phyloP scores from a whole-genome alignment of 495 filamentous ascomycete genomes.

The Penicillium ucsense region DNA sequence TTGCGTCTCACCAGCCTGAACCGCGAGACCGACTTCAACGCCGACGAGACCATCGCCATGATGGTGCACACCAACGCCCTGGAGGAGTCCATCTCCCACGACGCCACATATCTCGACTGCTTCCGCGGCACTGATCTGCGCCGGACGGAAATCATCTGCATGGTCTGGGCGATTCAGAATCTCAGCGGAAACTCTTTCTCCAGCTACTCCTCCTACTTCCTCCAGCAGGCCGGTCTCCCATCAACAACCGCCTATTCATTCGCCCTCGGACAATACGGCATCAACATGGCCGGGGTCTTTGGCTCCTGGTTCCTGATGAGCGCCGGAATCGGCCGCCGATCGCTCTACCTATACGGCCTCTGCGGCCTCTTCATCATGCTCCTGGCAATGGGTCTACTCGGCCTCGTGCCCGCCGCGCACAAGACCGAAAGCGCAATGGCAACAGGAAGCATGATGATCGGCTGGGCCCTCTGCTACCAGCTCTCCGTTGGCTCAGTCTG shows the following conservation, averaged over 20 bases:
- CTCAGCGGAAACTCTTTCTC: constrained; percentile 69
- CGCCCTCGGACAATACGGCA: constrained; percentile 63
- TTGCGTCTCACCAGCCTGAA: constrained; percentile 54
- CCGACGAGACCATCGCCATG: constrained; percentile 71
- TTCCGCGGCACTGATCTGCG: constrained; percentile 64
- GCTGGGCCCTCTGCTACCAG: constrained; percentile 68
- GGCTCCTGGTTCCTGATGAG: constrained; percentile 67
- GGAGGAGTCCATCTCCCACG: constrained; percentile 56
- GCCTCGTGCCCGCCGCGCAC: constrained; percentile 47
- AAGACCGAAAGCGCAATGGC: constrained; percentile 48
- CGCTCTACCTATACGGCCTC: constrained; percentile 61
- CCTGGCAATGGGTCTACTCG: constrained; percentile 63
- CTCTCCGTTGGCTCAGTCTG: constrained; percentile 68
- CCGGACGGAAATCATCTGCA: constrained; percentile 68
- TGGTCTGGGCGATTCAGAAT: constrained; percentile 78
- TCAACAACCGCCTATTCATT: constrained; percentile 53
- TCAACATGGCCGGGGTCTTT: constrained; percentile 65
- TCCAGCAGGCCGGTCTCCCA: constrained; percentile 59
- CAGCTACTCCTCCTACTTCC: constrained; percentile 73
- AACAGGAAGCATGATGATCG: constrained; percentile 59
- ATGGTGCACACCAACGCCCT: constrained; percentile 73
- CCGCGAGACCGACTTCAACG: constrained; percentile 51
- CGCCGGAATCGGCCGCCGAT: constrained; percentile 55
- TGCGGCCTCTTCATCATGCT: constrained; percentile 56
- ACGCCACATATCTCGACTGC: constrained; percentile 60